These are phyloP conservation scores for Deakozyma indianensis DNA, from an alignment of 805 yeast genomes.

Conservation along the genomic window DNA sequence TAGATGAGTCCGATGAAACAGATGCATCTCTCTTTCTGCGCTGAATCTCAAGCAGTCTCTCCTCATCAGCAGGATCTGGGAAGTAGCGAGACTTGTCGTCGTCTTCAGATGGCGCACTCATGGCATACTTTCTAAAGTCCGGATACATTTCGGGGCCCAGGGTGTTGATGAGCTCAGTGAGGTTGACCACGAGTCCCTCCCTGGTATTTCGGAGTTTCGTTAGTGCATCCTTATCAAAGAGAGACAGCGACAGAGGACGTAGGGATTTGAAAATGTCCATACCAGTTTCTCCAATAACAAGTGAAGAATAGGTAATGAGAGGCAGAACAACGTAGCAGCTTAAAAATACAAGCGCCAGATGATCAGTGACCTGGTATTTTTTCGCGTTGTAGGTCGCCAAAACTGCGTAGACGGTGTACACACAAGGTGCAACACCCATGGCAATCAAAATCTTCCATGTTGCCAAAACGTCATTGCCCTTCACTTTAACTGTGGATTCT, in stretches of 20 bases:
- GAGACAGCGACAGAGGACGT: conserved; percentile 46
- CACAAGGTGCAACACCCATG: conserved; percentile 75
- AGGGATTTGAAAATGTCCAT: conserved; percentile 75
- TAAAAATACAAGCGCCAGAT: conserved; percentile 25
- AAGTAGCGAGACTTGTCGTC: neutral
- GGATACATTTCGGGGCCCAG: conserved; percentile 79
- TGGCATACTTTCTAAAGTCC: conserved; percentile 38
- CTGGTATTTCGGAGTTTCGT: conserved; percentile 46
- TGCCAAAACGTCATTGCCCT: conserved; percentile 88
- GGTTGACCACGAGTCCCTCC: conserved; percentile 47
- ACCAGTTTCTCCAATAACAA: conserved; percentile 85
- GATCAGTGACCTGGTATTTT: conserved; percentile 18
- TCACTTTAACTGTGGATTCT: conserved; percentile 75
- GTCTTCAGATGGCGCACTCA: neutral
- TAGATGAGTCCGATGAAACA: conserved; percentile 30
- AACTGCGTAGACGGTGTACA: conserved; percentile 67
- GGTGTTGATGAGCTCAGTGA: conserved; percentile 65
- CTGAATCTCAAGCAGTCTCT: conserved; percentile 4
- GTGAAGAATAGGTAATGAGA: conserved; percentile 73
- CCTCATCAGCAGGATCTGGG: conserved; percentile 3
- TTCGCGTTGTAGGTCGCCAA: conserved; percentile 23
- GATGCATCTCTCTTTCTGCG: conserved; percentile 8
- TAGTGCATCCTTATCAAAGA: conserved; percentile 24
- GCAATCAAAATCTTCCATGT: conserved; percentile 92
- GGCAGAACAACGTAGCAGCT: conserved; percentile 51